Conservation (phyloP, 345 rosid genomes). For the Eucalyptus marginata region DNA sequence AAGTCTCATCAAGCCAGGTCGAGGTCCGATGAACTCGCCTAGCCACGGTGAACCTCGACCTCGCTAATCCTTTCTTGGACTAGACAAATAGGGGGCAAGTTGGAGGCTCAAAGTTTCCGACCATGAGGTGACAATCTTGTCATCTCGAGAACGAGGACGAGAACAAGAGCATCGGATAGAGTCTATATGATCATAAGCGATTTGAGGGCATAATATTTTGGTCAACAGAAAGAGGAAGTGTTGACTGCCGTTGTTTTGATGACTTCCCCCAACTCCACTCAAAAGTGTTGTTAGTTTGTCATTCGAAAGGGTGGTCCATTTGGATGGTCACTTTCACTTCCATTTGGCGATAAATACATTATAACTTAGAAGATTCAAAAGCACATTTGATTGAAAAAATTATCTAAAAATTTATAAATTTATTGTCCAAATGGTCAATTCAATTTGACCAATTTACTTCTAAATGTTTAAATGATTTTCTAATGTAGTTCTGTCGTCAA, state of each 20-base stretch:
- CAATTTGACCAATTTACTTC: not conserved
- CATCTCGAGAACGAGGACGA: not conserved
- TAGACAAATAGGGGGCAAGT: not conserved
- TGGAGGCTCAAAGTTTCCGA: not conserved
- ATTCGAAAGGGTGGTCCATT: not conserved
- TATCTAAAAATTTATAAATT: too few species aligned
- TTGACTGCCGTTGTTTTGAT: not conserved
- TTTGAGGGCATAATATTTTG: not conserved
- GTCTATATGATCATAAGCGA: too few species aligned
- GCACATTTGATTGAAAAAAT: not conserved
- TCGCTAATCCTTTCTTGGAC: not conserved
- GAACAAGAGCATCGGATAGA: too few species aligned
- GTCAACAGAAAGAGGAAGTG: not conserved
- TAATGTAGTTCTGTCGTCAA: not conserved
- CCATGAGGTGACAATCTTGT: not conserved
- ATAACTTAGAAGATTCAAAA: not conserved
- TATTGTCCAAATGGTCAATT: rapidly evolving
- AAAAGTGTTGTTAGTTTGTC: not conserved
- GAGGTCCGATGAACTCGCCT: too few species aligned
- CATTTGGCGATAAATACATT: not conserved
- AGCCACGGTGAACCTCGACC: too few species aligned
- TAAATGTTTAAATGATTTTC: too few species aligned
- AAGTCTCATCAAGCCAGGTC: too few species aligned
- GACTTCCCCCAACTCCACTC: not conserved
- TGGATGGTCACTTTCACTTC: not conserved